Evolutionary conservation across 345 rosid genomes (phyloP).

Genomic region (Punica granatum): DNA sequence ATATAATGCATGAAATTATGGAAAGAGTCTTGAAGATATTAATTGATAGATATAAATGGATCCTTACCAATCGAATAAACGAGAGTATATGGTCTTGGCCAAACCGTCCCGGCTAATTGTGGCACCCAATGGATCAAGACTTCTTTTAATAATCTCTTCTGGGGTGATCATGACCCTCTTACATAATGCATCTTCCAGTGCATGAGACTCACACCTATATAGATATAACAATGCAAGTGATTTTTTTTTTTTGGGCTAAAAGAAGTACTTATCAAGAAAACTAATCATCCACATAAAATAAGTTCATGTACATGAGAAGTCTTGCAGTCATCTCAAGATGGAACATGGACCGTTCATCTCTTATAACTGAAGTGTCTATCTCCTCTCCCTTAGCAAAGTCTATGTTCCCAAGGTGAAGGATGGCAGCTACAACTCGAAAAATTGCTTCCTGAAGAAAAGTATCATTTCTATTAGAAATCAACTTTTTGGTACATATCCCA

Average conservation of each 20-base stretch:
- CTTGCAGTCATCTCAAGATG: constrained; percentile 77
- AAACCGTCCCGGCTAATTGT: constrained; percentile 80
- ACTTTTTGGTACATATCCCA: too few species aligned
- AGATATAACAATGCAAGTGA: constrained; percentile 9
- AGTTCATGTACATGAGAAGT: constrained; percentile 51
- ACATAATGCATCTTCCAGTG: constrained; percentile 69
- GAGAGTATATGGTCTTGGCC: constrained; percentile 85
- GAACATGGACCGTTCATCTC: constrained; percentile 53
- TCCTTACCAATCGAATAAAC: constrained; percentile 76
- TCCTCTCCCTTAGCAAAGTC: constrained; percentile 60
- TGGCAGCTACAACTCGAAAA: constrained; percentile 79
- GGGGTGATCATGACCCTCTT: constrained; percentile 78
- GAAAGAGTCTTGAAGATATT: too few species aligned
- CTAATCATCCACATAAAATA: constrained; percentile 7
- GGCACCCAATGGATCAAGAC: constrained; percentile 72
- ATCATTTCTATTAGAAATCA: not conserved
- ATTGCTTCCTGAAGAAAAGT: constrained; percentile 49
- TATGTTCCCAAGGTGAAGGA: constrained; percentile 88
- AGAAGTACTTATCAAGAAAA: not conserved
- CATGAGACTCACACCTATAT: constrained; percentile 63
- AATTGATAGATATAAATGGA: not conserved
- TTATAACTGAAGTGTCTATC: constrained; percentile 53
- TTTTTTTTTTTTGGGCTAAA: too few species aligned
- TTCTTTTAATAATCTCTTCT: constrained; percentile 73
- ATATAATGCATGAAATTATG: too few species aligned